Base-by-base conservation (phyloP, 1,284 basidiomycete species). In the Bondarzewia mesenterica region DNA sequence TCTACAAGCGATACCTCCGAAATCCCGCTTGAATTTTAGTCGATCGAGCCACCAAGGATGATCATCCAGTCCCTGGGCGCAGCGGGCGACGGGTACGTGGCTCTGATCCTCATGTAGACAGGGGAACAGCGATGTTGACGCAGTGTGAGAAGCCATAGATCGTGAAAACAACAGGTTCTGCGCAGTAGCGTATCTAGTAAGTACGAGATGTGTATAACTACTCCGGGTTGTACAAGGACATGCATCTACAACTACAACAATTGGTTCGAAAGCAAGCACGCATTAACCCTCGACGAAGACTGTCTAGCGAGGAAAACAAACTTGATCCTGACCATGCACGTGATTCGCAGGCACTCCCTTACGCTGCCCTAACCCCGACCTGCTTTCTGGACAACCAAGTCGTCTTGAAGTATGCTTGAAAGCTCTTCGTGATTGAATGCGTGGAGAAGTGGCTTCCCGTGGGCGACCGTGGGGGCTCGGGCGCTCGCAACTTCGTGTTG, bases 1-100 rank as follows among this genome's bases (percentile, higher is more conserved):
- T 95, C 4, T 95, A 93, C 66, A 83, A 77, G 57, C 76, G 84
- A 54, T 96, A 88, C 64, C 70, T 90, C 22, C 63, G 67, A 47
- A 37, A 23, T 39, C 23, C 43, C 32, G 32, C n/a, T 8, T 35
- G 32, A 8, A 35, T 35, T 35, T n/a, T n/a, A n/a, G 32, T 8
- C 32, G 32, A 35, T 8, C 32, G n/a, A n/a, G 32, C 32, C 8
- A n/a, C 10, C 32, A 35, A 35, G 32, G 32, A n/a, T n/a, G n/a
- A n/a, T n/a, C n/a, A n/a, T n/a, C n/a, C n/a, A n/a, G n/a, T n/a
- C n/a, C n/a, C n/a, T n/a, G n/a, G n/a, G n/a, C n/a, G n/a, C n/a
- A n/a, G n/a, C n/a, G n/a, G n/a, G n/a, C n/a, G n/a, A n/a, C n/a
- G n/a, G n/a, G n/a, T n/a, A n/a, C n/a, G n/a, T n/a, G n/a, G n/a